Percentiles rank a stretch among this genome's conserved stretches.
Evolutionary conservation across 345 rosid species (phyloP).

Genomic region (Eucalyptus virginea): DNA sequence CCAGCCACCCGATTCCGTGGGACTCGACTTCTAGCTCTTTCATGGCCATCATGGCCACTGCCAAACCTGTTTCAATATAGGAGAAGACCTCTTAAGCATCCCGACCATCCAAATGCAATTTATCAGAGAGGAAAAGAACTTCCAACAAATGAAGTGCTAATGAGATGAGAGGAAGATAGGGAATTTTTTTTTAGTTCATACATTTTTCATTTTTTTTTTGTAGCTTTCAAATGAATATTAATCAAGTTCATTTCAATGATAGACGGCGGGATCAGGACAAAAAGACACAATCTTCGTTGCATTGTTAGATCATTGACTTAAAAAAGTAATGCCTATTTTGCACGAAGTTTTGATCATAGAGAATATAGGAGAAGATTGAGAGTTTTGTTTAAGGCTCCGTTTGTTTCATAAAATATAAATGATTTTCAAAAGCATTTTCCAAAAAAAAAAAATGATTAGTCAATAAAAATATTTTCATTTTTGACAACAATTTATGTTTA

Average conservation of each 20-base stretch:
- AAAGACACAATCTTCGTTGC: background rate
- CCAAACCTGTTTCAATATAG: background rate
- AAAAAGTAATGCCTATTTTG: background rate
- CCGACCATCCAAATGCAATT: background rate
- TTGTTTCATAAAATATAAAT: background rate
- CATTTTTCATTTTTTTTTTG: background rate
- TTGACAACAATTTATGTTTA: rapidly evolving
- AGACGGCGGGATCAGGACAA: rapidly evolving
- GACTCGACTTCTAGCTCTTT: slow-evolving; percentile 4
- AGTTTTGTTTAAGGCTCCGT: background rate
- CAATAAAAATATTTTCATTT: no score
- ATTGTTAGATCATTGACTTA: background rate
- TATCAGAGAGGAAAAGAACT: background rate
- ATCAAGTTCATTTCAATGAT: background rate
- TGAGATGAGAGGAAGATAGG: no score
- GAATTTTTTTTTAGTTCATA: background rate
- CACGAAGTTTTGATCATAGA: background rate
- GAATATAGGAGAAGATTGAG: background rate
- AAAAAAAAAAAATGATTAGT: no score
- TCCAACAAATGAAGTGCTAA: background rate
- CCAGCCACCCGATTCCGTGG: no score
- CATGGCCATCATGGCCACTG: slow-evolving; percentile 2
- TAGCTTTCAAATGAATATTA: background rate
- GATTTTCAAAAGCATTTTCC: no score
- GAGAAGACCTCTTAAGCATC: no score